Base-by-base conservation (phyloP, 441 rosid genomes). In the Erodium moschatum region DNA sequence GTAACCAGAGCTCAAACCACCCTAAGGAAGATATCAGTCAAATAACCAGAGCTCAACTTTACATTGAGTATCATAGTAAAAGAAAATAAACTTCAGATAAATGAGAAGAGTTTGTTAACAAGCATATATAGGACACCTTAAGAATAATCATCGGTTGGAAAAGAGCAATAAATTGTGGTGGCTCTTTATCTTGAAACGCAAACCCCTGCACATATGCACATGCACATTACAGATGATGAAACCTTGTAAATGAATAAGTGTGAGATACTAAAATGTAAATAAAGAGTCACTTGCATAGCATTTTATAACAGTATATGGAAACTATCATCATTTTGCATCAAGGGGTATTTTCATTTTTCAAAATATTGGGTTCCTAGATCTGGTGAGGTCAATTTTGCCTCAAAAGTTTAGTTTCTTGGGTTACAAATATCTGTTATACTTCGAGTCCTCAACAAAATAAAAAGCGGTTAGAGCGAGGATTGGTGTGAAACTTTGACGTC, bases 71-170 rank as follows among this genome's bases (percentile, higher is more conserved):
- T 56, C 11, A 19, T 56, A 56, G 21, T 56, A 56, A 56, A 16
- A 18, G 62, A 9, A 56, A 56, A 56, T 31, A 58, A 69, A 29
- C 27, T 29, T 56, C 42, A 56, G 62, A 44, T 18, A 18, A 8
- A 56, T 56, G 67, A 66, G 56, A 72, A 42, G 16, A 72, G 16
- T 21, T 65, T 20, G 65, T 48, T 13, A 15, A 54, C 33, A 65
- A 40, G 52, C 60, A 52, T 71, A 64, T 38, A 73, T 38, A 56
- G 52, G 70, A 42, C 84, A 95, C 99, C 98, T 92, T 92, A 68
- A 95, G 90, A 74, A 90, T 79, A 64, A 89, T 83, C 95, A 95
- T 86, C 66, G 99, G 97, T 71, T 92, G 98, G 75, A 92, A 92
- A 67, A 95, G 91, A 42, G 98, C 93, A 67, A 92, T 68, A 69